phyloP scores from a whole-genome alignment of 768 basidiomycete species.

The Lyophyllum semitale region DNA sequence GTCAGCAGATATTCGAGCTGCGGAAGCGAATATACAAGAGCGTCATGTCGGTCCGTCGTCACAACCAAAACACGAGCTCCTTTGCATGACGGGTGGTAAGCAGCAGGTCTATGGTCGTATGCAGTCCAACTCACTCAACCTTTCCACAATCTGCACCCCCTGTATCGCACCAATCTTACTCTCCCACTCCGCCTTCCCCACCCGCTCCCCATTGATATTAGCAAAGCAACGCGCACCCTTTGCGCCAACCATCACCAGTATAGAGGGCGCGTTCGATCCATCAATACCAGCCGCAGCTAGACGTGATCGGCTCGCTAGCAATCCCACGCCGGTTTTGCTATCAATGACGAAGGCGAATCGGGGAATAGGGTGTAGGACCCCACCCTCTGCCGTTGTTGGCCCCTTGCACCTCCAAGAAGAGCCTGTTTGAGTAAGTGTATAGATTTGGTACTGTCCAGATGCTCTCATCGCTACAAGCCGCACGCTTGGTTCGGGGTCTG shows the following conservation, averaged over 20 bases:
- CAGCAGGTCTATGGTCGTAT: background rate
- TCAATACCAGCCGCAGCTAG: conserved; percentile 37
- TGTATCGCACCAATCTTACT: conserved; percentile 51
- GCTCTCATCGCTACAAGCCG: conserved; percentile 63
- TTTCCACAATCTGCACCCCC: conserved; percentile 56
- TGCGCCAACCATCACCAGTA: conserved; percentile 50
- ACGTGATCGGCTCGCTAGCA: conserved; percentile 44
- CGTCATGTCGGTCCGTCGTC: conserved; percentile 51
- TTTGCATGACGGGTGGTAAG: conserved; percentile 15
- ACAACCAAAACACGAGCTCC: conserved; percentile 57
- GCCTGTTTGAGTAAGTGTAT: conserved; percentile 45
- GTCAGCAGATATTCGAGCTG: conserved; percentile 58
- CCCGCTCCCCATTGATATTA: conserved; percentile 64
- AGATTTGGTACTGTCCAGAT: conserved; percentile 62
- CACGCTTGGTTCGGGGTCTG: conserved; percentile 48
- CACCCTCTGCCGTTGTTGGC: conserved; percentile 35
- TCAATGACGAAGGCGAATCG: conserved; percentile 57
- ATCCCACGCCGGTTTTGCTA: conserved; percentile 47
- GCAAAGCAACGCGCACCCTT: conserved; percentile 59
- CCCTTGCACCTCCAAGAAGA: conserved; percentile 40
- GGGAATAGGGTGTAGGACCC: conserved; percentile 45
- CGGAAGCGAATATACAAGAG: conserved; percentile 63
- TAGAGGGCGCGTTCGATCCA: conserved; percentile 28
- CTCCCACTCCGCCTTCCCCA: conserved; percentile 70
- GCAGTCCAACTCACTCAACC: conserved; percentile 48